Conservation (phyloP, 2,329 filamentous ascomycete genomes). For the Pseudogymnoascus sp. region DNA sequence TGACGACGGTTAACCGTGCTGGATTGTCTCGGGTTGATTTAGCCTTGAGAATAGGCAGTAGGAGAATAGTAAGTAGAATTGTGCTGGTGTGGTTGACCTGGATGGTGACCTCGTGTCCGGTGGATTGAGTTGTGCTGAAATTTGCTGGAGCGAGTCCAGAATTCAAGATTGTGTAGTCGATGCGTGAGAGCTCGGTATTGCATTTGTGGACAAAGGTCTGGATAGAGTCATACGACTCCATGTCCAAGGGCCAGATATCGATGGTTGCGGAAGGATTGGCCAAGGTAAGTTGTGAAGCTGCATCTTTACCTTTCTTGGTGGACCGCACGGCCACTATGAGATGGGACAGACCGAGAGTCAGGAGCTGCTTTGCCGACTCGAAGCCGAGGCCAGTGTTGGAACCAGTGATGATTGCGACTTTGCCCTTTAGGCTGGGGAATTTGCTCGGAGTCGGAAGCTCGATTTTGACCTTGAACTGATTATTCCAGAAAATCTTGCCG, state of each 20-base stretch:
- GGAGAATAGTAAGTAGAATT: constrained; percentile 21
- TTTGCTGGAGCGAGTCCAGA: constrained; percentile 29
- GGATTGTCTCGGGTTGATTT: constrained; percentile 11
- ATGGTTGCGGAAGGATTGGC: constrained; percentile 32
- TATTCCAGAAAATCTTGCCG: constrained; percentile 12
- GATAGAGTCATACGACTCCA: constrained; percentile 40
- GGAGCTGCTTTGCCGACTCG: constrained; percentile 34
- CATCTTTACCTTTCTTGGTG: constrained; percentile 35
- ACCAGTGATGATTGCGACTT: constrained; percentile 41
- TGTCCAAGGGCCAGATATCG: constrained; percentile 45
- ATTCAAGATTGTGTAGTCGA: constrained; percentile 42
- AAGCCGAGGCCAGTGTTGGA: constrained; percentile 42
- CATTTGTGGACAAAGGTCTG: constrained; percentile 34
- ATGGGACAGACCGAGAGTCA: constrained; percentile 33
- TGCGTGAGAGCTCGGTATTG: constrained; percentile 26
- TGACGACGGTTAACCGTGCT: constrained; percentile 16
- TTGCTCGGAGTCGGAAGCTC: constrained; percentile 1
- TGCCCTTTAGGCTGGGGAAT: constrained; percentile 8
- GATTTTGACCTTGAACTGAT: constrained; percentile 11
- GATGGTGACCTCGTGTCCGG: constrained; percentile 34
- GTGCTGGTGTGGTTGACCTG: constrained; percentile 31
- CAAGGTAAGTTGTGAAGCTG: constrained; percentile 29
- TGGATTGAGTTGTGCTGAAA: constrained; percentile 20
- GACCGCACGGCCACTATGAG: constrained; percentile 44
- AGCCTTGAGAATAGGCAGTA: constrained; percentile 25